Percentiles rank a stretch among this genome's conserved stretches.
These are phyloP conservation scores for Coemansia sp. DNA, from an alignment of 371 early-diverging fungal genomes.

Conservation along the genomic window DNA sequence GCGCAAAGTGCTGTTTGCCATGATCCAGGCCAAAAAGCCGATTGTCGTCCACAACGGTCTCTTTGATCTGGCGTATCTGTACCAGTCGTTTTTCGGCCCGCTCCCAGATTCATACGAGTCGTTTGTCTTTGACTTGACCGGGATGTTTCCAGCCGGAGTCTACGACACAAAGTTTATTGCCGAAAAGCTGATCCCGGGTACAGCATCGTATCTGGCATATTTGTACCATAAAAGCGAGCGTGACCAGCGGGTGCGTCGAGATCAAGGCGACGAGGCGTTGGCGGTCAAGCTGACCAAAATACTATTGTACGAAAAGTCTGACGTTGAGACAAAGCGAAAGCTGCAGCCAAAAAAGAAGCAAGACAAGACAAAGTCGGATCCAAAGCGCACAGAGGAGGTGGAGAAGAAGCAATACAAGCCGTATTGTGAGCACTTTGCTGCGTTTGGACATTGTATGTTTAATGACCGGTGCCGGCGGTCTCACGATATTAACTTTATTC, in stretches of 20 bases:
- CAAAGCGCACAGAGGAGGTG: conserved; percentile 4
- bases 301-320: background rate
- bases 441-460: conserved; percentile 69
- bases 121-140: conserved; percentile 70
- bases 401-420: conserved; percentile 21
- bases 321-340: background rate
- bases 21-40: conserved; percentile 27
- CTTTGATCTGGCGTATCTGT: conserved; percentile 84
- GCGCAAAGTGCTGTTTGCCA: conserved; percentile 35
- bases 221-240: conserved; percentile 70
- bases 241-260: conserved; percentile 19
- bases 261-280: background rate
- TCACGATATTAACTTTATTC: conserved; percentile 78
- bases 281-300: conserved; percentile 25
- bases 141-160: conserved; percentile 79
- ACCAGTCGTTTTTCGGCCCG: conserved; percentile 74
- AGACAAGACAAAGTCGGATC: background rate
- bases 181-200: conserved; percentile 62
- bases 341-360: background rate
- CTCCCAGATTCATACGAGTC: conserved; percentile 67
- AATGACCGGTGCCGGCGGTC: conserved; percentile 63
- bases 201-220: conserved; percentile 72
- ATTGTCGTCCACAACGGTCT: conserved; percentile 89
- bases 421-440: conserved; percentile 69
- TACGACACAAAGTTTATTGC: conserved; percentile 88